Evolutionary conservation across 257 asterid species (phyloP), one percentile per base, ranked within the genome.

Genomic region (Verbascum thapsus): DNA sequence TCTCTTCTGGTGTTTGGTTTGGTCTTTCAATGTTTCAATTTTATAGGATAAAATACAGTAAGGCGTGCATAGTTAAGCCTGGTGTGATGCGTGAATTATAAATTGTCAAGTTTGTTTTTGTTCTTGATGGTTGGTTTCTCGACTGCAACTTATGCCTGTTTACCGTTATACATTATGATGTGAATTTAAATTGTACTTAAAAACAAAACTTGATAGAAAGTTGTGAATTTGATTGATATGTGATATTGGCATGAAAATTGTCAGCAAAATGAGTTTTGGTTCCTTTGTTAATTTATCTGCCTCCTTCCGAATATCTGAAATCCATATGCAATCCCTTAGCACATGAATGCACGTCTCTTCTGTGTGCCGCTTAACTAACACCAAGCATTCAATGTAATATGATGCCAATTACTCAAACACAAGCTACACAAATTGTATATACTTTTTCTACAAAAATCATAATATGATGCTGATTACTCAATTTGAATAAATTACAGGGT

Each of bases 21-120:
- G 61, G 7, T 38, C 30, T 13, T 7, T 47, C 59, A 17, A 55
- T 16, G 32, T 40, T 60, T 69, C 37, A 53, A 23, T 71, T 74
- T 84, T 79, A 84, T 82, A 82, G 80, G n/a, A 70, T 49, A 58
- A 60, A 63, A 44, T 19, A 71, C 53, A 66, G 64, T 20, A 50
- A 32, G 62, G 20, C 32, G 37, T 58, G 20, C 32, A 37, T 38
- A 19, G 8, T n/a, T n/a, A n/a, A 38, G 48, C 34, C 63, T 58
- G 19, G 83, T 68, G 75, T 79, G 72, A 58, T 70, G 73, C 68
- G 81, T 72, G 80, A 58, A 68, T 18, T 52, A 67, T 26, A 53
- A 16, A 39, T 30, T 30, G 40, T 49, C 19, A 39, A 39, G 44
- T 39, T n/a, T 42, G 32, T 19, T 30, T 26, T 38, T 62, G 23